Percentiles rank a stretch among this genome's conserved stretches.
Evolutionary conservation across 1,284 basidiomycete genomes (phyloP).

Genomic region (Ustilago shanxiensis): DNA sequence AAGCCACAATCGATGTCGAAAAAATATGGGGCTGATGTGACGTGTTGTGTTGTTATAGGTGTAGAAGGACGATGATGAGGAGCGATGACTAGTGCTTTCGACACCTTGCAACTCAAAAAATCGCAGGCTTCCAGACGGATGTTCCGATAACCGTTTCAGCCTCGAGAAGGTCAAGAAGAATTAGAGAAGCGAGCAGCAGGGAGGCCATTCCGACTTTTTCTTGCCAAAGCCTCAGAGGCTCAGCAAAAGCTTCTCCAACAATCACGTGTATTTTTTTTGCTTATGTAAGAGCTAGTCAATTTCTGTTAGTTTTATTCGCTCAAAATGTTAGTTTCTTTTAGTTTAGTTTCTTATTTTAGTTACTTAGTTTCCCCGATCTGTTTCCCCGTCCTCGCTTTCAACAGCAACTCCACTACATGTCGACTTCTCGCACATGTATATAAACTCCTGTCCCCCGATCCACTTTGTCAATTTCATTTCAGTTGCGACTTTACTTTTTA

Average conservation of each 20-base stretch:
- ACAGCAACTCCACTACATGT: too few relatives aligned
- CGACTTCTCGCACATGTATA: too few relatives aligned
- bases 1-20: not conserved
- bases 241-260: not conserved
- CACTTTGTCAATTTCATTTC: too few relatives aligned
- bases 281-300: constrained; percentile 8
- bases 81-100: constrained; percentile 9
- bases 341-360: too few relatives aligned
- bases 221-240: not conserved
- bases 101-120: constrained; percentile 12
- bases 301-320: too few relatives aligned
- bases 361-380: too few relatives aligned
- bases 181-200: not conserved
- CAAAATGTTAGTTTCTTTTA: too few relatives aligned
- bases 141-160: not conserved
- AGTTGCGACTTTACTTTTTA: too few relatives aligned
- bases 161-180: not conserved
- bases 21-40: too few relatives aligned
- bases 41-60: not conserved
- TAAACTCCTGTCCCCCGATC: too few relatives aligned
- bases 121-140: constrained; percentile 5
- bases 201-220: not conserved
- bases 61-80: not conserved
- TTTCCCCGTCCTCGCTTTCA: too few relatives aligned
- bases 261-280: not conserved